A percentile compares a stretch with the other conserved stretches of the same genome.
Evolutionary conservation across 768 basidiomycete genomes (phyloP).

Genomic region (Floccularia luteovirens): DNA sequence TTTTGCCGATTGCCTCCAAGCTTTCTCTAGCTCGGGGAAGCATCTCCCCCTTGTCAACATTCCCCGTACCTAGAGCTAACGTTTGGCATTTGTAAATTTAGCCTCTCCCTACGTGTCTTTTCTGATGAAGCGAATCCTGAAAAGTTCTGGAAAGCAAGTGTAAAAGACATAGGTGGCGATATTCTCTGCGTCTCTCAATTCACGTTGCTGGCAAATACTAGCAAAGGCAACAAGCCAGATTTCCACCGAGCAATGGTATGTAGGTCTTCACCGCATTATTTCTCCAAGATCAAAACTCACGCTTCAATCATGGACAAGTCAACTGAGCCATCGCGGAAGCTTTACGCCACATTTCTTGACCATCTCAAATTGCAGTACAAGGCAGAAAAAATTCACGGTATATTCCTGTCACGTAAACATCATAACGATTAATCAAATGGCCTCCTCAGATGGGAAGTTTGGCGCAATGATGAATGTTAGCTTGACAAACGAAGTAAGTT

Average conservation of each 20-base stretch:
- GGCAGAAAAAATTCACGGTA: conserved; percentile 76
- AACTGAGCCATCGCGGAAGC: conserved; percentile 51
- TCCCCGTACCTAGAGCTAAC: too few relatives aligned
- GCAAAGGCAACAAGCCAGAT: conserved; percentile 86
- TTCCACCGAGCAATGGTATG: conserved; percentile 91
- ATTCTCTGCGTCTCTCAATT: conserved; percentile 95
- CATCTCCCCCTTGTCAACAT: too few relatives aligned
- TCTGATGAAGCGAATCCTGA: conserved; percentile 43
- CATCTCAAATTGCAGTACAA: conserved; percentile 60
- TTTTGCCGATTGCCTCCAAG: too few relatives aligned
- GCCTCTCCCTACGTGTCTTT: conserved; percentile 70
- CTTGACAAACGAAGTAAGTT: conserved; percentile 75
- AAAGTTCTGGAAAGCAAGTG: conserved; percentile 80
- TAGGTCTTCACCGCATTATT: too few relatives aligned
- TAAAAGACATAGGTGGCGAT: conserved; percentile 86
- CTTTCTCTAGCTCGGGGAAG: too few relatives aligned
- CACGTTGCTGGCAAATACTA: conserved; percentile 80
- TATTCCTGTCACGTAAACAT: too few relatives aligned
- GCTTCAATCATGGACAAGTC: conserved; percentile 30
- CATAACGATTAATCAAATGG: too few relatives aligned
- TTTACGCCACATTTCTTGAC: conserved; percentile 71
- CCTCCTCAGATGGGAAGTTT: conserved; percentile 72
- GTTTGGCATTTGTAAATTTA: too few relatives aligned
- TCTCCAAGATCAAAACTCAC: too few relatives aligned
- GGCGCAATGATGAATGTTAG: conserved; percentile 95